Base-by-base conservation (phyloP, 2,329 filamentous ascomycete genomes). In the Byssothecium circinans region DNA sequence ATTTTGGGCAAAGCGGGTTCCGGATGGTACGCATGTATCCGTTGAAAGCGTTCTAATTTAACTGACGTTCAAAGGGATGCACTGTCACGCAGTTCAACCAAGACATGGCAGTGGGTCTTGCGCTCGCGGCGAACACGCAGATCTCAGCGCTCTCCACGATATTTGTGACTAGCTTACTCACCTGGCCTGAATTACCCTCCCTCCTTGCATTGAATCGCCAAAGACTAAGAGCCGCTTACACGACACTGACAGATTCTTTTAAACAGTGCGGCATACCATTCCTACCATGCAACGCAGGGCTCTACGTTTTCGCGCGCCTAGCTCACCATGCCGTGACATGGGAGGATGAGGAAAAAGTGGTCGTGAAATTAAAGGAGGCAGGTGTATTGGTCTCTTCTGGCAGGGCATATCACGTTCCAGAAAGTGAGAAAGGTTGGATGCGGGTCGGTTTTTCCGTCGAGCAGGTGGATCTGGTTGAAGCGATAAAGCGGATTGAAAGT, bases 1-100 rank as follows among this genome's bases (percentile, higher is more conserved):
- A 72, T 49, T 64, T 72, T 40, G 69, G 60, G 22, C 48, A 52
- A 15, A 65, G 61, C 27, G 70, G 70, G 4, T 45, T 73, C 10
- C 49, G 68, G 8, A 51, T 71, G 8, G 34, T 36, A 17, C 14
- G 32, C n/a, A n/a, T n/a, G n/a, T n/a, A n/a, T 34, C 32, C 14
- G 68, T 62, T n/a, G 56, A 54, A 40, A 6, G 15, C 11, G 8
- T 36, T 17, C 33, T 11, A 18, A 18, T 11, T 18, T 36, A 8
- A 36, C 33, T 7, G 15, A 7, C 11, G 19, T 33, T 30, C 27
- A 30, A 30, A 52, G 49, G 53, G 53, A 10, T 33, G 23, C 15
- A 48, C 49, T 4, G 49, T 66, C 6, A 52, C 57, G 23, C 64
- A 67, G 35, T 43, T 36, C 23, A 65, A 62, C 45, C 35, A 45